Evolutionary conservation across 2,329 filamentous ascomycete genomes (phyloP).

Genomic region (Aphanoascus verrucosus): DNA sequence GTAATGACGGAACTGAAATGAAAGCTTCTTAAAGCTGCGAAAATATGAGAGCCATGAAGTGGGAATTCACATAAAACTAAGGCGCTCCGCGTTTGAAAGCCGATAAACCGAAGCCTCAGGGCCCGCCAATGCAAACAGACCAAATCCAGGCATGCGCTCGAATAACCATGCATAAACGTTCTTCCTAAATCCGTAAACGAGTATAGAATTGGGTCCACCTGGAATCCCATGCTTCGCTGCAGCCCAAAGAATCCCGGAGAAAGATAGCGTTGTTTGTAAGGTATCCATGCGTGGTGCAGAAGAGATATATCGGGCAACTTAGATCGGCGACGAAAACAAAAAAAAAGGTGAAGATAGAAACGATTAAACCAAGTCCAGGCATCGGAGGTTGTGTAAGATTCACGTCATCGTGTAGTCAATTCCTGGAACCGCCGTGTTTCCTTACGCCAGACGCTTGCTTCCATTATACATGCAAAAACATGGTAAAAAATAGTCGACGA

Average conservation of each 20-base stretch:
- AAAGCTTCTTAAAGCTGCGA: neutral
- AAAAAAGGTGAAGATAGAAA: slow-evolving; percentile 22
- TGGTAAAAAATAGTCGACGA: slow-evolving; percentile 23
- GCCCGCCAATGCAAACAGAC: neutral
- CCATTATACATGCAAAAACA: slow-evolving; percentile 35
- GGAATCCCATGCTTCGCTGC: slow-evolving; percentile 8
- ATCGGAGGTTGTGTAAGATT: slow-evolving; percentile 20
- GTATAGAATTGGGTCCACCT: slow-evolving; percentile 4
- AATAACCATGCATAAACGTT: slow-evolving; percentile 7
- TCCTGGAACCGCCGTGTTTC: slow-evolving; percentile 21
- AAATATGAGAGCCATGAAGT: neutral
- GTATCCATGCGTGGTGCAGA: slow-evolving; percentile 9
- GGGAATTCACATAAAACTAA: neutral
- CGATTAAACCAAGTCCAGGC: slow-evolving; percentile 16
- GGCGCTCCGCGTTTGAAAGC: neutral
- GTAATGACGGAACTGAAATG: neutral
- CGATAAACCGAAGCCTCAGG: neutral
- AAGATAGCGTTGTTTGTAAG: neutral
- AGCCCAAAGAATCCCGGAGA: neutral
- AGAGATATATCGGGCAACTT: slow-evolving; percentile 10
- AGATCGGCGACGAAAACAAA: slow-evolving; percentile 1
- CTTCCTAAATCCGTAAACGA: slow-evolving; percentile 4
- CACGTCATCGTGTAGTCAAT: slow-evolving; percentile 35
- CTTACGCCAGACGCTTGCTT: slow-evolving; percentile 32
- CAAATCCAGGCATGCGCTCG: slow-evolving; percentile 8